These are phyloP conservation scores for Phytopythium aichiense DNA, from an alignment of 352 stramenopile species.

Conservation along the genomic window DNA sequence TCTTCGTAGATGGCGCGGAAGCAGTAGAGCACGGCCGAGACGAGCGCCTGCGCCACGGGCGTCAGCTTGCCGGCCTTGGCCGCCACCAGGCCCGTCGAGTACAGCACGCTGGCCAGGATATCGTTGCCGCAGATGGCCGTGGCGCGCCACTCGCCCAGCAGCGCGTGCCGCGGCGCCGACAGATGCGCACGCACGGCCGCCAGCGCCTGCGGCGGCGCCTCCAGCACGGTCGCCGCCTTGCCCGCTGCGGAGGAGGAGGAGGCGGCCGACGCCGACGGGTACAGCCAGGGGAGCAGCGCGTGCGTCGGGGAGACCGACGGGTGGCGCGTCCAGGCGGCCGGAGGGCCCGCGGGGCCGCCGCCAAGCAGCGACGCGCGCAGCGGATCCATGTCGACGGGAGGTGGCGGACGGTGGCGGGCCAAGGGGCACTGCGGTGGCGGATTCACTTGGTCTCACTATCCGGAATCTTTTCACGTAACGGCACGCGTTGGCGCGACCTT, in stretches of 20 bases:
- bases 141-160: constrained; percentile 80
- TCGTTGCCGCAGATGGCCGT: constrained; percentile 92
- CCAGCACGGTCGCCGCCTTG: constrained; percentile 22
- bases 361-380: constrained; percentile 7
- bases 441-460: constrained; percentile 1
- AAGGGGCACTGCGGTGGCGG: background rate
- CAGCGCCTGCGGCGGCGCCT: constrained; percentile 30
- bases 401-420: background rate
- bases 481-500: constrained; percentile 2
- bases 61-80: constrained; percentile 81
- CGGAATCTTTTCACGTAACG: background rate
- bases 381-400: background rate
- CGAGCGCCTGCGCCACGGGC: constrained; percentile 76
- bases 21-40: constrained; percentile 65
- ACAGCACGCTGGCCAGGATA: constrained; percentile 87
- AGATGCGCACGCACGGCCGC: background rate
- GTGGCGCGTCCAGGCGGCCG: background rate
- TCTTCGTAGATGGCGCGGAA: constrained; percentile 90
- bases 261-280: background rate
- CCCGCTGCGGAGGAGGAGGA: constrained; percentile 3
- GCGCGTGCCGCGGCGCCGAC: constrained; percentile 15
- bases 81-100: constrained; percentile 68
- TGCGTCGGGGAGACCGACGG: constrained; percentile 1
- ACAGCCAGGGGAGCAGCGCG: constrained; percentile 7
- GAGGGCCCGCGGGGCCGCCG: background rate